Conservation (phyloP, 2,329 filamentous ascomycete species). For the Alternaria infectoria region DNA sequence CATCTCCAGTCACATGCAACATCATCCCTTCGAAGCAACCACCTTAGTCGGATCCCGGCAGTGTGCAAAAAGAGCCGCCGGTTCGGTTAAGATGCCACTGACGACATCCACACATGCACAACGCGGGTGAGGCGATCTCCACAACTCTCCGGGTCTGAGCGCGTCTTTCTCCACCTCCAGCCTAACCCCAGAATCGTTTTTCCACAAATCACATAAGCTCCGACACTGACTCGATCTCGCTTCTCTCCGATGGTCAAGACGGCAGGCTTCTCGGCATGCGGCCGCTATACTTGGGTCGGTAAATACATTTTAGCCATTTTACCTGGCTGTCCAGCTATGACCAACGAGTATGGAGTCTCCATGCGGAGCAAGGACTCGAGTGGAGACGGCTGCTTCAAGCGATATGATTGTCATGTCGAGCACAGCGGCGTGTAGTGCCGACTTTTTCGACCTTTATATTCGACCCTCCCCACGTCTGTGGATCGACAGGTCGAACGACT, state of each 20-base stretch:
- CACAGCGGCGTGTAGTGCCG: not conserved
- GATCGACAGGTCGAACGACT: slow-evolving; percentile 5
- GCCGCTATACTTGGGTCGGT: slow-evolving; percentile 2
- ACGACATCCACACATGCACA: slow-evolving; percentile 9
- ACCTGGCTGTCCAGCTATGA: not conserved
- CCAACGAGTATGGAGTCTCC: slow-evolving; percentile 4
- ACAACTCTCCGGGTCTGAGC: slow-evolving; percentile 6
- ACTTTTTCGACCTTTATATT: slow-evolving; percentile 14
- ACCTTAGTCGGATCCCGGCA: not conserved
- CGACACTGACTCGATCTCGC: slow-evolving; percentile 3
- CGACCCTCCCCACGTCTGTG: slow-evolving; percentile 1
- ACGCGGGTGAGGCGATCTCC: slow-evolving; percentile 21
- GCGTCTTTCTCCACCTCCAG: slow-evolving; percentile 7
- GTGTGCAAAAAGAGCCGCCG: slow-evolving; percentile 1
- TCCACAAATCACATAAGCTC: slow-evolving; percentile 15
- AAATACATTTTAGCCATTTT: slow-evolving; percentile 9
- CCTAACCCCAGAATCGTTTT: slow-evolving; percentile 6
- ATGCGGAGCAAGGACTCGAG: slow-evolving; percentile 14
- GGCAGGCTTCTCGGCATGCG: slow-evolving; percentile 2
- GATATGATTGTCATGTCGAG: not conserved
- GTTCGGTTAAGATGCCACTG: slow-evolving; percentile 11
- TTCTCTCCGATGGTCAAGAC: slow-evolving; percentile 8
- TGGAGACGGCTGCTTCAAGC: slow-evolving; percentile 3
- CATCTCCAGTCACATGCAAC: slow-evolving; percentile 7
- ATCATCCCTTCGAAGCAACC: not conserved